phyloP scores from a whole-genome alignment of 495 filamentous ascomycete genomes.

The Penicillium nucicola region DNA sequence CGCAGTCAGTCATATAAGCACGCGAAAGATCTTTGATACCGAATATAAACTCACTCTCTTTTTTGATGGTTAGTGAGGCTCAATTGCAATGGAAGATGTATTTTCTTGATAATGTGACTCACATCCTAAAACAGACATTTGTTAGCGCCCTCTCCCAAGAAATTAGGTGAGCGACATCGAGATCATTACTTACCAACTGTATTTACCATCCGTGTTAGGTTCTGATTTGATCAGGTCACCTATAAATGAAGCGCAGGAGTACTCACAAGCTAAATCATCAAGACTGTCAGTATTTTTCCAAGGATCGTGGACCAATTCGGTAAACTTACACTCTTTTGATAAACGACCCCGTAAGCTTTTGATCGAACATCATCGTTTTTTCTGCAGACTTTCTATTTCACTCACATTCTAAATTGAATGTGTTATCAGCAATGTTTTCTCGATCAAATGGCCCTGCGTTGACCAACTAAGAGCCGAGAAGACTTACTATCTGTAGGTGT shows the following conservation, averaged over 20 bases:
- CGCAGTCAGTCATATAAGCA: no score
- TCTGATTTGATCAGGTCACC: no score
- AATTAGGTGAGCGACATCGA: no score
- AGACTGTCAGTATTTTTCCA: background rate
- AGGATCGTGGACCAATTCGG: no score
- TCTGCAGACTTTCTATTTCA: background rate
- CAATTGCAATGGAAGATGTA: no score
- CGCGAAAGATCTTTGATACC: no score
- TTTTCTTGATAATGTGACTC: background rate
- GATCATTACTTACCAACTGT: background rate
- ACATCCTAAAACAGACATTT: background rate
- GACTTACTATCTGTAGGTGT: background rate
- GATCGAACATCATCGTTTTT: background rate
- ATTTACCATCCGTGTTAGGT: background rate
- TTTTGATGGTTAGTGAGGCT: background rate
- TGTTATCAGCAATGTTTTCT: background rate
- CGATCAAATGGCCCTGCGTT: background rate
- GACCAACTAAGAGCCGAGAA: background rate
- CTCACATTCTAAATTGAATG: background rate
- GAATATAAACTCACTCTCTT: background rate
- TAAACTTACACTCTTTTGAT: background rate
- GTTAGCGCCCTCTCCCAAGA: background rate
- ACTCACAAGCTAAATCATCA: background rate
- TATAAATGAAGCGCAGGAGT: background rate
- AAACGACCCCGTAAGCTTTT: background rate